These are phyloP conservation scores for Coemansia sp. DNA, from an alignment of 192 early-diverging fungal species.

Conservation along the genomic window DNA sequence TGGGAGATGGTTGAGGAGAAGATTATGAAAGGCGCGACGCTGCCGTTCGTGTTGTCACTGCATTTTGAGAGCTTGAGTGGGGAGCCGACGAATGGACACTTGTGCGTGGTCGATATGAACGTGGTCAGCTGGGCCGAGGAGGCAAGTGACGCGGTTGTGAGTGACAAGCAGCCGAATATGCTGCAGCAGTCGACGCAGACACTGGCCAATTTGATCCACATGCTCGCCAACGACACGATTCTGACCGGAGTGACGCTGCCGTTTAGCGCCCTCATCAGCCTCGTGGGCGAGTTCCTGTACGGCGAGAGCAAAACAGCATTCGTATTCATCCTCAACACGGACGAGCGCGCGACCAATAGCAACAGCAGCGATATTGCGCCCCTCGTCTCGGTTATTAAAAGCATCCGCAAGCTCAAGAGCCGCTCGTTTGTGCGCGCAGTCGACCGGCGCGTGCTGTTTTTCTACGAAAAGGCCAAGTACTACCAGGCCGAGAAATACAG, in stretches of 20 bases:
- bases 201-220: constrained; percentile 28
- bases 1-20: constrained; percentile 39
- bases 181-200: constrained; percentile 37
- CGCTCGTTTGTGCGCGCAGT: constrained; percentile 33
- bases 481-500: constrained; percentile 53
- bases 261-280: constrained; percentile 24
- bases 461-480: constrained; percentile 53
- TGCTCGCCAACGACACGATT: constrained; percentile 37
- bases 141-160: constrained; percentile 4
- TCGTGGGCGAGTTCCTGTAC: constrained; percentile 41
- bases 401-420: constrained; percentile 41
- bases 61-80: constrained; percentile 47
- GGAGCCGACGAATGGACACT: constrained; percentile 38
- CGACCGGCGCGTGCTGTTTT: constrained; percentile 49
- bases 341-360: constrained; percentile 12
- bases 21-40: constrained; percentile 39
- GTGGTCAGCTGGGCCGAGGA: constrained; percentile 32
- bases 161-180: too few relatives aligned
- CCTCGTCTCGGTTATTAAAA: constrained; percentile 23
- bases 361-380: constrained; percentile 17
- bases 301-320: constrained; percentile 51
- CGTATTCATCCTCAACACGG: constrained; percentile 36
- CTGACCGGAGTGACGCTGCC: constrained; percentile 35
- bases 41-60: constrained; percentile 48
- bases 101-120: constrained; percentile 43